Percentiles rank a stretch among this genome's conserved stretches.
Evolutionary conservation across 305 asterid species (phyloP).

Genomic region (Fraxinus angustifolia): DNA sequence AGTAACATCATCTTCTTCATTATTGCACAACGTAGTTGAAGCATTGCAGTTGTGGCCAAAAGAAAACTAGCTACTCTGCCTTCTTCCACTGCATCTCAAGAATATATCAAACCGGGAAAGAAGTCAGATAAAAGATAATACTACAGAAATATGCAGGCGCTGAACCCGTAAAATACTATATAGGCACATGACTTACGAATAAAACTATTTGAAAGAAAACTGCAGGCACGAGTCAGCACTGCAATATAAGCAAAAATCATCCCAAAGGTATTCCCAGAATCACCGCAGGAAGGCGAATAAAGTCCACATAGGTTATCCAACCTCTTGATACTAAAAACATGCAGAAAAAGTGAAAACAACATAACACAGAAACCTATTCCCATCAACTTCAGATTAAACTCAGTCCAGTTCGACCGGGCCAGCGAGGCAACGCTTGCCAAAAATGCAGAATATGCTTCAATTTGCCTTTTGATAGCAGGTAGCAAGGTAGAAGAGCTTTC

Average conservation of each 20-base stretch:
- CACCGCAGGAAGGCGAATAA: conserved; percentile 35
- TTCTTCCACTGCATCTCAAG: conserved; percentile 79
- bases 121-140: conserved; percentile 14
- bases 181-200: conserved; percentile 55
- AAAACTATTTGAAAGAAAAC: conserved; percentile 91
- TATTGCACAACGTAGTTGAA: conserved; percentile 63
- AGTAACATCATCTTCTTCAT: conserved; percentile 50
- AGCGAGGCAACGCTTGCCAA: conserved; percentile 73
- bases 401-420: conserved; percentile 96
- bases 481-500: conserved; percentile 33
- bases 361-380: conserved; percentile 66
- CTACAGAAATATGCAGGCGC: conserved; percentile 5
- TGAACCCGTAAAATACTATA: conserved; percentile 7
- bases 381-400: conserved; percentile 83
- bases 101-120: conserved; percentile 22
- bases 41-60: conserved; percentile 76
- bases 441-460: conserved; percentile 65
- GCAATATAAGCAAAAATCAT: conserved; percentile 45
- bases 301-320: conserved; percentile 48
- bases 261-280: conserved; percentile 36
- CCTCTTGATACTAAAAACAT: conserved; percentile 48
- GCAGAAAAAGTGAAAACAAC: conserved; percentile 61
- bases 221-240: conserved; percentile 71
- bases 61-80: conserved; percentile 89
- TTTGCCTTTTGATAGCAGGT: conserved; percentile 47